Percentiles rank a stretch among this genome's conserved stretches.
Evolutionary conservation across 2,329 filamentous ascomycete genomes (phyloP).

Genomic region (Mollisia scopiformis): DNA sequence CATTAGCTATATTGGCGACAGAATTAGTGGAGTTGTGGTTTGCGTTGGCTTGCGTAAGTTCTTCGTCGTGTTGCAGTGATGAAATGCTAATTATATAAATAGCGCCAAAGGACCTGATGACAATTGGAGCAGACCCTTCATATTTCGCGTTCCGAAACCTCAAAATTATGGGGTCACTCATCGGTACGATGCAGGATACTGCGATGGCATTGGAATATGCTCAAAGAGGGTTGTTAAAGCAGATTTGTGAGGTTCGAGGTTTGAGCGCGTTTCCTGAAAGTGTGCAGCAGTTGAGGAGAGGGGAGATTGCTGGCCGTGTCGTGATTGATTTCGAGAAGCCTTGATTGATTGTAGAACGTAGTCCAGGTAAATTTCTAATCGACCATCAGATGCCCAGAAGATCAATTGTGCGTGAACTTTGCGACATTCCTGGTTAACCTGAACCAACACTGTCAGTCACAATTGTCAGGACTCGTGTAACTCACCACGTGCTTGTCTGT

Average conservation of each 20-base stretch:
- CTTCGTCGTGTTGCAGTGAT: background rate
- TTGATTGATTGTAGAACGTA: too few species aligned
- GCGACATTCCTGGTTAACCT: background rate
- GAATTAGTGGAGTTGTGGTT: conserved; percentile 22
- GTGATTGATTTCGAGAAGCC: conserved; percentile 28
- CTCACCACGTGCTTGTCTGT: too few species aligned
- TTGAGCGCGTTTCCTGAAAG: conserved; percentile 21
- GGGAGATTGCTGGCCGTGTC: conserved; percentile 27
- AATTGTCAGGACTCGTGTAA: too few species aligned
- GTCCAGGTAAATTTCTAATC: background rate
- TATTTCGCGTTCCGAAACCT: conserved; percentile 20
- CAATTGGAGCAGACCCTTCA: conserved; percentile 20
- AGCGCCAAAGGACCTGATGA: conserved; percentile 14
- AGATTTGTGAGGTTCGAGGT: conserved; percentile 23
- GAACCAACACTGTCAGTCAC: background rate
- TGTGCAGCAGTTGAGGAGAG: conserved; percentile 26
- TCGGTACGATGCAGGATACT: conserved; percentile 21
- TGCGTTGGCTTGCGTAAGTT: conserved; percentile 21
- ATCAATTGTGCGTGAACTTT: background rate
- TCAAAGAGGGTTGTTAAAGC: conserved; percentile 19
- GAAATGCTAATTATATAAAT: background rate
- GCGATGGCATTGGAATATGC: conserved; percentile 23
- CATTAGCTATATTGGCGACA: conserved; percentile 17
- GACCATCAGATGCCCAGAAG: too few species aligned
- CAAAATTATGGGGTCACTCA: conserved; percentile 22